phyloP scores from a whole-genome alignment of 2,329 filamentous ascomycete genomes.

The Paraphaeosphaeria sporulosa region DNA sequence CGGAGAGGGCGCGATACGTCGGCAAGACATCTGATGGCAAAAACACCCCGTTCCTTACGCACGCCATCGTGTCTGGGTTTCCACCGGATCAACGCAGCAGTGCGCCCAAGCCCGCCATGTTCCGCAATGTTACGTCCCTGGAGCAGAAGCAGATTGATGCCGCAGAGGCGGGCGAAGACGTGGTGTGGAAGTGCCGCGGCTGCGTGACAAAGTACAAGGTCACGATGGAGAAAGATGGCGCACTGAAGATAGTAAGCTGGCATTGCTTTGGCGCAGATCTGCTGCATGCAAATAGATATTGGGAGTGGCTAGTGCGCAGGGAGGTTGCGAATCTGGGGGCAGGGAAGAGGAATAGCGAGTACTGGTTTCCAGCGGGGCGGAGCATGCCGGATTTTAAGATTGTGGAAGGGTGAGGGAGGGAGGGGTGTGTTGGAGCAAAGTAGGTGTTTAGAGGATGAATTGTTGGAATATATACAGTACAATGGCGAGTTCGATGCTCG shows the following conservation, averaged over 20 bases:
- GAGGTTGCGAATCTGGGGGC: slow-evolving; percentile 3
- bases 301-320: slow-evolving; percentile 14
- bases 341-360: slow-evolving; percentile 19
- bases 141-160: slow-evolving; percentile 1
- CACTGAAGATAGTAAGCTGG: slow-evolving; percentile 13
- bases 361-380: slow-evolving; percentile 7
- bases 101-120: background rate
- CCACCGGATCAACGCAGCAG: background rate
- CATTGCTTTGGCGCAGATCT: slow-evolving; percentile 17
- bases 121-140: slow-evolving; percentile 5
- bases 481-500: background rate
- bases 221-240: background rate
- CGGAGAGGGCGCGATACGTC: background rate
- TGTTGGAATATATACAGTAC: too few relatives aligned
- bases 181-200: slow-evolving; percentile 11
- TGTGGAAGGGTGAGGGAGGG: background rate
- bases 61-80: slow-evolving; percentile 6
- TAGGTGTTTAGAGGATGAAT: too few relatives aligned
- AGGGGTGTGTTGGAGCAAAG: background rate
- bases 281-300: slow-evolving; percentile 15
- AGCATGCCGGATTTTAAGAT: slow-evolving; percentile 10
- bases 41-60: slow-evolving; percentile 8
- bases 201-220: slow-evolving; percentile 16
- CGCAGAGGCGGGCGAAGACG: slow-evolving; percentile 1
- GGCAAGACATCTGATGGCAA: background rate